Percentiles rank a stretch among this genome's conserved stretches.
Evolutionary conservation across 306 rosid genomes (phyloP).

Genomic region (Vigna trinervia): DNA sequence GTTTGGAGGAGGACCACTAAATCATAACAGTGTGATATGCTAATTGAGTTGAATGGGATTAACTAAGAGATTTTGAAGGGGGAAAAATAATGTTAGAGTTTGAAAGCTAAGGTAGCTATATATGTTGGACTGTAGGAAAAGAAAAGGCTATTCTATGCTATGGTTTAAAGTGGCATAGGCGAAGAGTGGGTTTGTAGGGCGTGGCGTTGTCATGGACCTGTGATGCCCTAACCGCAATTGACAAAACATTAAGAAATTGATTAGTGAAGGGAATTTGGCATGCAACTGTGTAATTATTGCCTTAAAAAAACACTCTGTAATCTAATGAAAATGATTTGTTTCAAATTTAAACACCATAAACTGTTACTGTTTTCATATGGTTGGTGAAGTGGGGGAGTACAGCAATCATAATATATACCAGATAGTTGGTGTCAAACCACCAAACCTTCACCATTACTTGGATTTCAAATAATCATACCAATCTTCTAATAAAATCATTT

Average conservation of each 20-base stretch:
- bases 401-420: conserved; percentile 51
- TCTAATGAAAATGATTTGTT: conserved; percentile 50
- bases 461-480: conserved; percentile 44
- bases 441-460: conserved; percentile 50
- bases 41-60: conserved; percentile 62
- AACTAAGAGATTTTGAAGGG: conserved; percentile 51
- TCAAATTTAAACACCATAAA: conserved; percentile 41
- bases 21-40: conserved; percentile 80
- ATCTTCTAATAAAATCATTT: neutral
- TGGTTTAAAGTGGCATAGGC: conserved; percentile 57
- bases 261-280: conserved; percentile 48
- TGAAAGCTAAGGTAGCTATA: conserved; percentile 48
- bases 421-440: conserved; percentile 70
- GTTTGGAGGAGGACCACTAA: conserved; percentile 75
- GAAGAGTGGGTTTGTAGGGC: conserved; percentile 60
- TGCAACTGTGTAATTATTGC: conserved; percentile 51
- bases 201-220: conserved; percentile 48
- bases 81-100: conserved; percentile 29
- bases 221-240: conserved; percentile 47
- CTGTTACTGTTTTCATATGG: conserved; percentile 41
- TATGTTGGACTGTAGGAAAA: conserved; percentile 62
- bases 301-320: conserved; percentile 37
- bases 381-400: conserved; percentile 64
- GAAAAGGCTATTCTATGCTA: conserved; percentile 80
- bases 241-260: conserved; percentile 38